Percentiles rank a stretch among this genome's conserved stretches.
Conservation (phyloP, 2,329 filamentous ascomycete genomes). For the Lecanosticta acicola region DNA sequence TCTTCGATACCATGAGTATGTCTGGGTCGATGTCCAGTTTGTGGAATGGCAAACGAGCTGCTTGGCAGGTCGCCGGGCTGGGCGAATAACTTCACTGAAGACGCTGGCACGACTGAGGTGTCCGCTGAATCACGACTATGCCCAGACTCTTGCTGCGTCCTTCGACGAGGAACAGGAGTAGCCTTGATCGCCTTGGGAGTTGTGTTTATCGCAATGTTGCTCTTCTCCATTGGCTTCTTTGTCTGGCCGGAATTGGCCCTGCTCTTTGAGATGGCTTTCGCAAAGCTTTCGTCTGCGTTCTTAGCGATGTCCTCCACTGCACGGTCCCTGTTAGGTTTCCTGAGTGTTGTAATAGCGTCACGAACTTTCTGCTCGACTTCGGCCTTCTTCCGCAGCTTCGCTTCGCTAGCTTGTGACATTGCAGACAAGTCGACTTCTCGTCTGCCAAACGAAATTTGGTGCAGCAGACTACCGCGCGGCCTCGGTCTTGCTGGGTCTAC, state of each 20-base stretch:
- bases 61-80: slow-evolving; percentile 12
- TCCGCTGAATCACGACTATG: slow-evolving; percentile 21
- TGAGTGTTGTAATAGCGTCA: slow-evolving; percentile 66
- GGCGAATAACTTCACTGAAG: slow-evolving; percentile 31
- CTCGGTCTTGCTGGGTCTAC: slow-evolving; percentile 17
- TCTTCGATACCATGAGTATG: slow-evolving; percentile 33
- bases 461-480: slow-evolving; percentile 36
- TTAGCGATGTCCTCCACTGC: slow-evolving; percentile 63
- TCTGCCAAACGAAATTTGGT: slow-evolving; percentile 30
- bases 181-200: slow-evolving; percentile 37
- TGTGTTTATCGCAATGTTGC: slow-evolving; percentile 36
- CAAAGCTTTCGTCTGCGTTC: slow-evolving; percentile 56
- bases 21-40: slow-evolving; percentile 23
- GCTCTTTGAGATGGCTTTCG: slow-evolving; percentile 25
- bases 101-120: slow-evolving; percentile 37
- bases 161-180: slow-evolving; percentile 21
- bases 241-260: slow-evolving; percentile 17
- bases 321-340: slow-evolving; percentile 68
- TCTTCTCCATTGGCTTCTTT: slow-evolving; percentile 29
- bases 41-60: slow-evolving; percentile 27
- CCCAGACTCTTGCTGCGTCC: slow-evolving; percentile 21
- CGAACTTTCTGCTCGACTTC: slow-evolving; percentile 60
- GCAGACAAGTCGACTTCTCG: slow-evolving; percentile 52
- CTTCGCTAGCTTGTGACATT: slow-evolving; percentile 49
- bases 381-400: slow-evolving; percentile 60